Evolutionary conservation across 2,329 filamentous ascomycete genomes (phyloP), one percentile per base, ranked within the genome.

Genomic region (Moelleriella libera): DNA sequence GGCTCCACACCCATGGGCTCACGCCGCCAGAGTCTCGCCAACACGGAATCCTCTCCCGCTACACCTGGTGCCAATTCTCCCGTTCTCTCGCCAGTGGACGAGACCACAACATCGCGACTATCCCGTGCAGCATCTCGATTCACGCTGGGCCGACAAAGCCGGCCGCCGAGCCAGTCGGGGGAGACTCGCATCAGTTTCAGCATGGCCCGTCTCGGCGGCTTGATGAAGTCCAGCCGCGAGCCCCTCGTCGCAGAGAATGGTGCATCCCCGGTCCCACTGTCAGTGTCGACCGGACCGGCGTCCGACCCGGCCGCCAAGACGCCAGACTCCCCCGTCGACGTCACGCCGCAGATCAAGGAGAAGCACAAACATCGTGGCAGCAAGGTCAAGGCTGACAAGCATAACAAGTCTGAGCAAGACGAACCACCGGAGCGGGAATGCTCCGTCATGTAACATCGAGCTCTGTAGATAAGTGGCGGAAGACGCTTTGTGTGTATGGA

Each of bases 101-200:
- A 80, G 52, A 66, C 63, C 0, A 71, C 75, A 2, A 65, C 71
- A 3, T 72, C 76, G 30, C 66, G 77, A 7, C 56, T 81, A 9
- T 78, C 75, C 6, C 69, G 78, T 11, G 76, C 77, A 1, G 76
- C 78, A 11, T 72, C 74, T 5, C 70, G 69, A 44, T 78, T 81
- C 52, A 63, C 71, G 59, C 66, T 61, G 54, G 65, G 47, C 54
- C 65, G 53, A 63, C 60, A 71, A 53, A 79, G 77, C 53, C 71
- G 78, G 10, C 74, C 78, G 5, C 64, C 63, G 14, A 82, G 78
- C 54, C 76, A 80, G 53, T 71, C 68, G 1, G 75, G 76, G 30
- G 78, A 82, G 53, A 69, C 68, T 12, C 69, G 78, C 4, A 71
- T 79, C 48, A 79, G 74, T 55, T 64, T 73, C 14, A 75, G 73